Conservation (phyloP, 2,329 filamentous ascomycete species). For the Metarhizium sp. region DNA sequence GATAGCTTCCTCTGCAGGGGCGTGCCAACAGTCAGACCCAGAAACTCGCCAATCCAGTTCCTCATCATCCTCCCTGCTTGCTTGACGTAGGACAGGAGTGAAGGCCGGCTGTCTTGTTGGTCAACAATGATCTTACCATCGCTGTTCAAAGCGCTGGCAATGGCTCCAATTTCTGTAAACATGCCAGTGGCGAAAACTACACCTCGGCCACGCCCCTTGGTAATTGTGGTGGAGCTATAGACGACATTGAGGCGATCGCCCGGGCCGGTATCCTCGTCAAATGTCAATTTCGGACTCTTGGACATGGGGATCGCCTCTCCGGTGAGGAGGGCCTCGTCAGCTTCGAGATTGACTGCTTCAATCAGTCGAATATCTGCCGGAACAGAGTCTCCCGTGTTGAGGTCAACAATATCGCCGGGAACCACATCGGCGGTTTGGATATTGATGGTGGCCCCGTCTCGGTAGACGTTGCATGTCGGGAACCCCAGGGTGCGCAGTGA, state of each 20-base stretch:
- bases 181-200: slow-evolving; percentile 49
- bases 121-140: neutral
- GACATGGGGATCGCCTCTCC: slow-evolving; percentile 47
- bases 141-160: slow-evolving; percentile 30
- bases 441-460: slow-evolving; percentile 21
- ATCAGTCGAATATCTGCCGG: slow-evolving; percentile 43
- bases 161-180: slow-evolving; percentile 48
- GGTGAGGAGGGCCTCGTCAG: slow-evolving; percentile 51
- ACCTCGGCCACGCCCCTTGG: slow-evolving; percentile 46
- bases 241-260: slow-evolving; percentile 49
- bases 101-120: slow-evolving; percentile 1
- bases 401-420: slow-evolving; percentile 41
- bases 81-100: neutral
- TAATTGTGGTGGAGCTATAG: slow-evolving; percentile 41
- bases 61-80: slow-evolving; percentile 1
- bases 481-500: slow-evolving; percentile 24
- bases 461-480: slow-evolving; percentile 26
- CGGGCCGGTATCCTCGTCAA: slow-evolving; percentile 22
- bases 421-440: slow-evolving; percentile 29
- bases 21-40: slow-evolving; percentile 46
- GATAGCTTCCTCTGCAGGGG: slow-evolving; percentile 59
- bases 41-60: slow-evolving; percentile 25
- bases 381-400: slow-evolving; percentile 42
- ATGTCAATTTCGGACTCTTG: slow-evolving; percentile 34
- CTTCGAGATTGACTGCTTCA: slow-evolving; percentile 50